phyloP scores from a whole-genome alignment of 352 stramenopile genomes.

The Phytophthora syringae region DNA sequence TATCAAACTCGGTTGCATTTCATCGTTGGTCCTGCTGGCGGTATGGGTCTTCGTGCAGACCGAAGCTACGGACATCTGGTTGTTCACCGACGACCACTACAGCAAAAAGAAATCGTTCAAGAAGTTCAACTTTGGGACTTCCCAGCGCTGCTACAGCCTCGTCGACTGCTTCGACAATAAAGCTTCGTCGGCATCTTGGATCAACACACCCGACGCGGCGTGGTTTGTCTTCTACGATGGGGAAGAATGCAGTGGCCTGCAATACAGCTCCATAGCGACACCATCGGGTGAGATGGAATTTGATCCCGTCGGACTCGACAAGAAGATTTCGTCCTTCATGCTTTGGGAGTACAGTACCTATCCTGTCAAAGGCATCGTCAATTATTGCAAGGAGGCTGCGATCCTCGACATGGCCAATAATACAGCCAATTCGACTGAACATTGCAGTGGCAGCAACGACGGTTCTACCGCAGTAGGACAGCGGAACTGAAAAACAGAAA shows the following conservation, averaged over 20 bases:
- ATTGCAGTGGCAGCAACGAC: not conserved
- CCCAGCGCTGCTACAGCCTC: constrained; percentile 33
- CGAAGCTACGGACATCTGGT: constrained; percentile 25
- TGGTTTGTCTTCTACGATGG: constrained; percentile 35
- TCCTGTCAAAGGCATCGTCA: constrained; percentile 16
- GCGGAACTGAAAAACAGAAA: no score
- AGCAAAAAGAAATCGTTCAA: constrained; percentile 36
- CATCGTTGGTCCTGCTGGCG: constrained; percentile 3
- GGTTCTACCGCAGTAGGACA: no score
- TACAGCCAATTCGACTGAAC: not conserved
- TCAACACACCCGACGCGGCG: constrained; percentile 12
- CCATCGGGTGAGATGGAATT: constrained; percentile 28
- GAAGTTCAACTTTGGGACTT: constrained; percentile 29
- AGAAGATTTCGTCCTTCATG: constrained; percentile 44
- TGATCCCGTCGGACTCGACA: constrained; percentile 15
- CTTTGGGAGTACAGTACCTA: constrained; percentile 26
- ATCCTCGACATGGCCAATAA: not conserved
- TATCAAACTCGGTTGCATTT: not conserved
- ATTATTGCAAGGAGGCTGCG: constrained; percentile 25
- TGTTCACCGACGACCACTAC: constrained; percentile 30
- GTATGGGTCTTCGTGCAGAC: not conserved
- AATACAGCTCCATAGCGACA: constrained; percentile 9
- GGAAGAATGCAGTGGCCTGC: constrained; percentile 17
- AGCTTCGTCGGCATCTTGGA: constrained; percentile 29
- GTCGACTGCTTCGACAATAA: constrained; percentile 32